A percentile compares a stretch with the other conserved stretches of the same genome.
These are phyloP conservation scores for Fusarium xylarioides DNA, from an alignment of 2,329 filamentous ascomycete genomes.

Conservation along the genomic window DNA sequence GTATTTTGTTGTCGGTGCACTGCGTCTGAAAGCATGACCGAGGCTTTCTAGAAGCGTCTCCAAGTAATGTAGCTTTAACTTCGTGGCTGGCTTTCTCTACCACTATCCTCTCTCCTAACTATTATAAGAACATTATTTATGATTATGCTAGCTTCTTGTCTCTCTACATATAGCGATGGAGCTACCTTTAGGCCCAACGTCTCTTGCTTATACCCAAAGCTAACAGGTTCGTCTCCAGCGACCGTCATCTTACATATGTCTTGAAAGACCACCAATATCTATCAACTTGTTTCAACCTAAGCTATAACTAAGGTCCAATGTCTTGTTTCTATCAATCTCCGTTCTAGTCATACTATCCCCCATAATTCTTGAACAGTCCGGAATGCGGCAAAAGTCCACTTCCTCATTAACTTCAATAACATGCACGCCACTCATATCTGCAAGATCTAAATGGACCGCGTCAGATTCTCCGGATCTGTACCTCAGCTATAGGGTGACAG, in stretches of 20 bases:
- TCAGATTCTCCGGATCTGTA: not conserved
- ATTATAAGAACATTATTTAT: fast-evolving
- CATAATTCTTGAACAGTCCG: too few relatives aligned
- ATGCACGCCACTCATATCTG: not conserved
- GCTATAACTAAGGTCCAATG: fast-evolving
- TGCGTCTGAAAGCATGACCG: not conserved
- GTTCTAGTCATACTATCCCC: too few relatives aligned
- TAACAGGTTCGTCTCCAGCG: not conserved
- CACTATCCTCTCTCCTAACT: fast-evolving
- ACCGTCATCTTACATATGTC: not conserved
- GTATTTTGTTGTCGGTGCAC: not conserved
- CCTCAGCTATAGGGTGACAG: not conserved
- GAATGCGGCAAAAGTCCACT: not conserved
- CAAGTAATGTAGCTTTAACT: not conserved
- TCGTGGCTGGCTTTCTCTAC: not conserved
- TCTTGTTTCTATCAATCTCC: not conserved
- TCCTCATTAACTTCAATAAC: not conserved
- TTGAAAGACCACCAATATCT: too few relatives aligned
- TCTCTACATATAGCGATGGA: fast-evolving
- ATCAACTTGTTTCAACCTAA: fast-evolving
- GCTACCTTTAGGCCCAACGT: fast-evolving
- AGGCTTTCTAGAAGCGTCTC: not conserved
- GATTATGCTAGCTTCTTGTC: fast-evolving
- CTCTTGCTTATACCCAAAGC: not conserved
- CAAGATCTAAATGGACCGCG: not conserved